Conservation (phyloP, 1,284 basidiomycete species). For the Papiliotrema flavescens region DNA sequence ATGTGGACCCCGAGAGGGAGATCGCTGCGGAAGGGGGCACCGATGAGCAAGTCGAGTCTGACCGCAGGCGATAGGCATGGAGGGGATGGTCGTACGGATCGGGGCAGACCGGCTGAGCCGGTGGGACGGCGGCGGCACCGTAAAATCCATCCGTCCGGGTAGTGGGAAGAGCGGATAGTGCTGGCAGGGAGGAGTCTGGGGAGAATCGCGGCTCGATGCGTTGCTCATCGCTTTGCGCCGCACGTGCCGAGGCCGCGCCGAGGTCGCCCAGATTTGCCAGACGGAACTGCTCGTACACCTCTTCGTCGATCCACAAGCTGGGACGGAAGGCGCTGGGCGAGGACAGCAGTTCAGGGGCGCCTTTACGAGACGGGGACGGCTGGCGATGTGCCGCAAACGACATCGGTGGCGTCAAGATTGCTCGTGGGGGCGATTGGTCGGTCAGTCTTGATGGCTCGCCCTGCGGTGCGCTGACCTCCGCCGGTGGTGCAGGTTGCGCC, state of each 20-base stretch:
- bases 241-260: neutral
- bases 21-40: neutral
- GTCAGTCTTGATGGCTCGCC: too few species aligned
- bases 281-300: slow-evolving; percentile 4
- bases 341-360: neutral
- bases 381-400: too few species aligned
- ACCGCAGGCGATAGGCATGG: neutral
- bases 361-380: neutral
- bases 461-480: too few species aligned
- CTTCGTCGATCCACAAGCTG: slow-evolving; percentile 9
- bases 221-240: neutral
- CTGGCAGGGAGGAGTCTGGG: neutral
- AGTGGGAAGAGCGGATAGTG: neutral
- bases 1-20: neutral
- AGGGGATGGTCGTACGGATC: too few species aligned
- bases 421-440: too few species aligned
- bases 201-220: neutral
- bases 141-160: neutral
- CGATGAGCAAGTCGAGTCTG: neutral
- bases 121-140: neutral
- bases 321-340: slow-evolving; percentile 1
- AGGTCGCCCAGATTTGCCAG: too few species aligned
- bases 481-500: too few species aligned
- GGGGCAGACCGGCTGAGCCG: neutral
- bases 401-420: too few species aligned